Evolutionary conservation across 495 filamentous ascomycete species (phyloP).

Genomic region (Penicillium coffeae): DNA sequence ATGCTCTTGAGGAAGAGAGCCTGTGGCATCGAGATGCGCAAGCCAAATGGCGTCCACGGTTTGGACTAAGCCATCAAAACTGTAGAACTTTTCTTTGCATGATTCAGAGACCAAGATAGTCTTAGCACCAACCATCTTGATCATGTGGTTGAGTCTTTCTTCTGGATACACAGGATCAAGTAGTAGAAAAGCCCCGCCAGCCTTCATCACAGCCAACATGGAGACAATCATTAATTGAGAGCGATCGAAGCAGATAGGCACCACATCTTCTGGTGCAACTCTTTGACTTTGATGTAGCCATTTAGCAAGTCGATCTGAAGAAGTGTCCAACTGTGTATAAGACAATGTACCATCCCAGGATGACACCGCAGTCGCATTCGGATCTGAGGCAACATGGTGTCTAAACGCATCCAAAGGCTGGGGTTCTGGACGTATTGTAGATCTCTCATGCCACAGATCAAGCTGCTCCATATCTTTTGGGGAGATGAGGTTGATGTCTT

Average conservation of each 20-base stretch:
- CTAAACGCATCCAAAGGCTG: not conserved
- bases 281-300: not conserved
- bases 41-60: not conserved
- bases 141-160: constrained; percentile 31
- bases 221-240: constrained; percentile 37
- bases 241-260: constrained; percentile 46
- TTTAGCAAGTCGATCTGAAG: not conserved
- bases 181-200: constrained; percentile 45
- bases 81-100: not conserved
- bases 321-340: not conserved
- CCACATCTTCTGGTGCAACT: constrained; percentile 28
- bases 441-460: not conserved
- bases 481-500: not conserved
- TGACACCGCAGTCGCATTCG: not conserved
- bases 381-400: not conserved
- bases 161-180: constrained; percentile 45
- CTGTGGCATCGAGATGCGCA: not conserved
- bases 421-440: not conserved
- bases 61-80: not conserved
- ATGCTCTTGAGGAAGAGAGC: not conserved
- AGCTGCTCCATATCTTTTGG: not conserved
- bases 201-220: constrained; percentile 40
- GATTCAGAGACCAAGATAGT: not conserved
- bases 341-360: not conserved
- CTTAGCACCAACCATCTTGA: not conserved